Evolutionary conservation across 164 flowering plant genomes (phyloP).

Genomic region (Nymphaea colorata): DNA sequence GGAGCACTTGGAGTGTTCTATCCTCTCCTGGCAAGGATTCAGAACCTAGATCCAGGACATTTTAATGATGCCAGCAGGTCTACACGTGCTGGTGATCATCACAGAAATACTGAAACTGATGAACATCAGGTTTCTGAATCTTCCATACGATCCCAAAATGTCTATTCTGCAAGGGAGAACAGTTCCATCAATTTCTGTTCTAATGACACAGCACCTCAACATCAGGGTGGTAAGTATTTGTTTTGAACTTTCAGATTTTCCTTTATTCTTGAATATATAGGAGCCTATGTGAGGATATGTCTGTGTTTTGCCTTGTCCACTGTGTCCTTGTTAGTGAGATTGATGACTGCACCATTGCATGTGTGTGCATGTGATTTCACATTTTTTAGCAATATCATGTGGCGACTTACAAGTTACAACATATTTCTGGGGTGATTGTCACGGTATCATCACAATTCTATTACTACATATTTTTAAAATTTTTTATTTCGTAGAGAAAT

Average conservation of each 20-base stretch:
- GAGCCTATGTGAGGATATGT: too few species aligned
- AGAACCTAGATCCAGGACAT: conserved; percentile 29
- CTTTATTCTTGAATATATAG: background rate
- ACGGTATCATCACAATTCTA: too few species aligned
- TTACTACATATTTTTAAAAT: too few species aligned
- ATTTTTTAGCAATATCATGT: too few species aligned
- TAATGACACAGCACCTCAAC: conserved; percentile 1
- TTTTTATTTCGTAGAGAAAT: too few species aligned
- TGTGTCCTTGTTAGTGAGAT: too few species aligned
- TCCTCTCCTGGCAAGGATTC: conserved; percentile 67
- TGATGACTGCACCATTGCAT: too few species aligned
- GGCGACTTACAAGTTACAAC: too few species aligned
- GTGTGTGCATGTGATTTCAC: too few species aligned
- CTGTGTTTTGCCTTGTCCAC: too few species aligned
- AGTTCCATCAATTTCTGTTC: conserved; percentile 8
- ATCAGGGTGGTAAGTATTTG: conserved; percentile 7
- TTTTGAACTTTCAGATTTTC: background rate
- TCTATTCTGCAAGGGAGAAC: conserved; percentile 16
- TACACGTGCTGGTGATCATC: conserved; percentile 24
- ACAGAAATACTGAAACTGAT: conserved; percentile 13
- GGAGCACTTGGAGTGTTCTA: conserved; percentile 40
- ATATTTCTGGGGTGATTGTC: too few species aligned
- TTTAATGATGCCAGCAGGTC: conserved; percentile 22
- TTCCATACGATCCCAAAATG: conserved; percentile 23
- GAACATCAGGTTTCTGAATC: conserved; percentile 15